phyloP scores from a whole-genome alignment of 257 asterid species.

The Solanum ossicruentum region DNA sequence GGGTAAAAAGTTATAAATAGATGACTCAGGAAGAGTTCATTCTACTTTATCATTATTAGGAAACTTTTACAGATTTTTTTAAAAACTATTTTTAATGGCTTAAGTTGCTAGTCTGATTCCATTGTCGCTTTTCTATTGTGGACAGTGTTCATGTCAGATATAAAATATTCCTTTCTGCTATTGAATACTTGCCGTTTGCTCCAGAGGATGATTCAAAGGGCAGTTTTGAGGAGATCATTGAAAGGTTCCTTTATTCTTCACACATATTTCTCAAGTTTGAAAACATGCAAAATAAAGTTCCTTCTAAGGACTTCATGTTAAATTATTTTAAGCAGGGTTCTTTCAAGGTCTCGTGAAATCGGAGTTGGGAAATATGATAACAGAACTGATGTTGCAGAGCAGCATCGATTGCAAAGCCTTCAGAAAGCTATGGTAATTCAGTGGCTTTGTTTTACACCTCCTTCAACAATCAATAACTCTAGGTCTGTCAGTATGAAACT shows the following conservation, averaged over 20 bases:
- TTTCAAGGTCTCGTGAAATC: slow-evolving; percentile 76
- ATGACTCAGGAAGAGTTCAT: background rate
- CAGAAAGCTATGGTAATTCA: slow-evolving; percentile 93
- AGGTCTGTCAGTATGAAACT: slow-evolving; percentile 58
- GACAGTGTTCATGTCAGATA: slow-evolving; percentile 74
- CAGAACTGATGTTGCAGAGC: slow-evolving; percentile 68
- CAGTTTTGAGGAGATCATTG: slow-evolving; percentile 87
- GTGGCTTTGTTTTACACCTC: slow-evolving; percentile 99
- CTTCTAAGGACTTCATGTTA: background rate
- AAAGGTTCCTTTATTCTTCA: slow-evolving; percentile 42
- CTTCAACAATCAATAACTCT: slow-evolving; percentile 74
- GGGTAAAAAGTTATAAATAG: background rate
- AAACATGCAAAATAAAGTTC: background rate
- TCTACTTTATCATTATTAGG: background rate
- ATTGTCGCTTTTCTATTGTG: slow-evolving; percentile 1
- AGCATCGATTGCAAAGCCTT: slow-evolving; percentile 77
- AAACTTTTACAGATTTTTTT: background rate
- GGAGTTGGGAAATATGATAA: slow-evolving; percentile 37
- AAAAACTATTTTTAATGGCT: background rate
- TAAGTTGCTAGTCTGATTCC: background rate
- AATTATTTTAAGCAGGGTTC: slow-evolving; percentile 36
- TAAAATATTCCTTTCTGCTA: slow-evolving; percentile 81
- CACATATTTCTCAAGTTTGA: background rate
- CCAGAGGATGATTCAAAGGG: slow-evolving; percentile 65
- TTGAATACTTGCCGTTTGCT: slow-evolving; percentile 78